Evolutionary conservation across 768 basidiomycete genomes (phyloP), one percentile per base, ranked within the genome.

Genomic region (Leccinum incarnatum): DNA sequence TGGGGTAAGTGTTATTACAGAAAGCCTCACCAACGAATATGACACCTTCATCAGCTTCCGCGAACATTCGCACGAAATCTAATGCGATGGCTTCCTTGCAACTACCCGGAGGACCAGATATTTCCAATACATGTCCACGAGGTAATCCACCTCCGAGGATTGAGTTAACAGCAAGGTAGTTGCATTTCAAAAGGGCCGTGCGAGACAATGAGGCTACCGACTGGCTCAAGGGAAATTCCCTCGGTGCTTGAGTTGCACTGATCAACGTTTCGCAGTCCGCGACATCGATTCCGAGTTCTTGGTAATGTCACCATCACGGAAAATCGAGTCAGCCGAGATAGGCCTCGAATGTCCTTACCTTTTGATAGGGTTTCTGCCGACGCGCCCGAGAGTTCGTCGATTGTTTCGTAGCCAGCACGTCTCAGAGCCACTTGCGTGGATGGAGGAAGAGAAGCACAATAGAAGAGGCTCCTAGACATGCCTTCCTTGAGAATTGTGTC

Each of bases 101-200:
- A 40, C 82, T 80, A 51, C 90, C 90, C 1, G 90, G 89, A 48
- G 88, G 87, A 0, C 90, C 89, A 30, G 88, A 88, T 63, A 92
- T 75, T 73, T 92, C 90, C 19, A 91, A 76, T 60, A 89, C 77
- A 61, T 81, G 77, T 8, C 87, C 86, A 57, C 77, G 78, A 55
- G 75, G 72, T 48, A 92, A 71, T 15, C 90, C 90, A 48, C 87
- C 87, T 32, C 76, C 80, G 5, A 92, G 77, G 2, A 91, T 68
- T 17, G 73, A 74, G 63, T 91, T 86, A 29, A 89, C 72, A 12
- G 82, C 77, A 4, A 69, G 56, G 66, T 79, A 85, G 48, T 60
- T 64, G 61, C 68, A 73, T 58, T 58, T 47, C 45, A 60, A 51
- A 29, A 58, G 7, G 37, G 56, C 56, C 12, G 55, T 27, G 50